Evolutionary conservation across 208 protist genomes (phyloP), one percentile per base, ranked within the genome.

Genomic region (Blechomonas ayalai): DNA sequence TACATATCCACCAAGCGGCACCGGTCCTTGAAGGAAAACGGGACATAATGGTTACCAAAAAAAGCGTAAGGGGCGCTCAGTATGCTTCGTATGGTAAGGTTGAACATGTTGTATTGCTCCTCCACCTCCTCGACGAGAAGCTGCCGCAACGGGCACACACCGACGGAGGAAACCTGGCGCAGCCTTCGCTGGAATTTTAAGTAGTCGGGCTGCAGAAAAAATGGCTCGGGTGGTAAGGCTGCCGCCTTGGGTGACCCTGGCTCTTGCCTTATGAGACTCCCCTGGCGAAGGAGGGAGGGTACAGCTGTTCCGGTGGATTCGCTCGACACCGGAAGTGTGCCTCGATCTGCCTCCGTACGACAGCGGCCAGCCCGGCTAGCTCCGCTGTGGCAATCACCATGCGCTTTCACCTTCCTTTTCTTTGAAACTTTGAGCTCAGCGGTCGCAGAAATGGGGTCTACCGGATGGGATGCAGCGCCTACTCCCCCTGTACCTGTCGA

Each of bases 91-190:
- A 51, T 49, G 18, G 89, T 52, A 46, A 82, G 59, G 26, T 73
- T 52, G 57, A 82, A 94, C 7, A 86, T 25, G 39, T 77, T 56
- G 50, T 80, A 91, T 52, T 94, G 86, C 51, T 90, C 82, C 8
- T 37, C 50, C 13, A 89, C 65, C 52, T 89, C 75, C 23, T 90
- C 63, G 24, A 68, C 53, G 9, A 90, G 51, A 36, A 78, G 63
- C 13, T 46, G 46, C 27, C 53, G 19, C 29, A 43, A 27, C 44
- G 45, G 9, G 31, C n/a, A 5, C 62, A 39, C 38, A 52, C 32
- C n/a, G 63, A 51, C 15, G 36, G 48, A 40, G 56, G 67, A 4
- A 47, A 50, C 37, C 34, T 73, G 38, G 43, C 66, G 65, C 32
- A 90, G 50, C 32, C 67, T 48, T 16, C 52, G 54, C 41, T 81